Conservation (phyloP, 495 filamentous ascomycete genomes). For the Tricharina praecox region DNA sequence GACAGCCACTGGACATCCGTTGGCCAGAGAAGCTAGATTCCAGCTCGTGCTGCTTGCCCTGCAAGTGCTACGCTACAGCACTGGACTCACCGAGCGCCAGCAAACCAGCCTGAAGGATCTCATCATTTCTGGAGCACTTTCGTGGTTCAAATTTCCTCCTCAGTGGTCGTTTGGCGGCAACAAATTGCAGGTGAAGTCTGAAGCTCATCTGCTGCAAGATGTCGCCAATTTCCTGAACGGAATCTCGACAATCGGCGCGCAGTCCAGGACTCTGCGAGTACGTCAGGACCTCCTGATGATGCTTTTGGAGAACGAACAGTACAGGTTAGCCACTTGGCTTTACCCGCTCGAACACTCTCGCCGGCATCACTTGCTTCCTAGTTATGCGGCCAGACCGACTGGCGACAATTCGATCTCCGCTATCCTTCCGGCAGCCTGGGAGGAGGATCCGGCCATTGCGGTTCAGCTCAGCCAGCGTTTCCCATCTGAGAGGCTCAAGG, state of each 20-base stretch:
- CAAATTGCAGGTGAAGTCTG: conserved; percentile 78
- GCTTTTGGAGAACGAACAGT: conserved; percentile 70
- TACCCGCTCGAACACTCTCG: conserved; percentile 57
- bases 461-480: conserved; percentile 69
- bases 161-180: conserved; percentile 95
- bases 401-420: conserved; percentile 32
- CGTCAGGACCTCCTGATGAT: conserved; percentile 67
- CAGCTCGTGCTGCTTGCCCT: conserved; percentile 71
- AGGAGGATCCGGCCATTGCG: conserved; percentile 62
- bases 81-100: conserved; percentile 36
- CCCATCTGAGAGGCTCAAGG: conserved; percentile 49
- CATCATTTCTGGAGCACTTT: conserved; percentile 64
- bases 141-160: conserved; percentile 72
- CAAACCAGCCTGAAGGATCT: conserved; percentile 73
- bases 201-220: conserved; percentile 66
- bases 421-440: conserved; percentile 68
- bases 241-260: conserved; percentile 38
- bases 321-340: conserved; percentile 75
- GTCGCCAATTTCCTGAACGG: conserved; percentile 45
- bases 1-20: conserved; percentile 55
- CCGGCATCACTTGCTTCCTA: conserved; percentile 31
- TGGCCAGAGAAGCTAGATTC: conserved; percentile 80
- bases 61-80: conserved; percentile 52
- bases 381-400: conserved; percentile 20
- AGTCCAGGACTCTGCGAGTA: conserved; percentile 45